These are phyloP conservation scores for Talaromyces amestolkiae DNA, from an alignment of 2,329 filamentous ascomycete species.

Conservation along the genomic window DNA sequence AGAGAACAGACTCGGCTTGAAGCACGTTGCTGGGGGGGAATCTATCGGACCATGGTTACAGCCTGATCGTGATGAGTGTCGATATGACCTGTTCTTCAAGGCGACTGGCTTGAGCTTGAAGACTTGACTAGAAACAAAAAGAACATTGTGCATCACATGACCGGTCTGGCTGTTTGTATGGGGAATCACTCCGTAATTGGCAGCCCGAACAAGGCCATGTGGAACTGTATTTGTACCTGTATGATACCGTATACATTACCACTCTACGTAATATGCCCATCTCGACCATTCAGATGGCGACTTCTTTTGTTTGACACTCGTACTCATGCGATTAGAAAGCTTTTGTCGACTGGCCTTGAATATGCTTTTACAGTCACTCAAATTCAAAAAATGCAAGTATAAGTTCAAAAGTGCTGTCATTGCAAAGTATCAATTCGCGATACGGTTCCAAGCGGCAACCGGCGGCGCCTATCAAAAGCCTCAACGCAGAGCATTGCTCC, in stretches of 20 bases:
- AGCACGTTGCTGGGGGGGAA: background rate
- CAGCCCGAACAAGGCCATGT: background rate
- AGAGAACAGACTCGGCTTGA: background rate
- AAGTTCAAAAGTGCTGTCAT: too few species aligned
- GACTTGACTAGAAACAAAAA: slow-evolving; percentile 12
- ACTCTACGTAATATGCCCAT: background rate
- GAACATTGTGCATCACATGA: slow-evolving; percentile 1
- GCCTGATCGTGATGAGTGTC: background rate
- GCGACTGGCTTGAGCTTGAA: background rate
- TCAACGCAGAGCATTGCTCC: background rate
- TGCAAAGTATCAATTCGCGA: background rate
- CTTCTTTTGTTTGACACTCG: too few species aligned
- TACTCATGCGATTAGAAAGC: too few species aligned
- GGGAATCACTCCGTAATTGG: background rate
- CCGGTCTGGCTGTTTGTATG: background rate
- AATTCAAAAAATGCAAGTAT: too few species aligned
- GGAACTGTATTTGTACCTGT: background rate
- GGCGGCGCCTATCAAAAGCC: slow-evolving; percentile 1
- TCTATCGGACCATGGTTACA: background rate
- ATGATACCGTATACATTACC: background rate
- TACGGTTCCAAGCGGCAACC: slow-evolving; percentile 1
- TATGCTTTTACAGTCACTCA: background rate
- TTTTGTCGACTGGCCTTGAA: background rate
- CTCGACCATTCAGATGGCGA: too few species aligned
- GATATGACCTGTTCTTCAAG: background rate